Conservation (phyloP, 371 early-diverging fungal species). For the Cokeromyces recurvatus region DNA sequence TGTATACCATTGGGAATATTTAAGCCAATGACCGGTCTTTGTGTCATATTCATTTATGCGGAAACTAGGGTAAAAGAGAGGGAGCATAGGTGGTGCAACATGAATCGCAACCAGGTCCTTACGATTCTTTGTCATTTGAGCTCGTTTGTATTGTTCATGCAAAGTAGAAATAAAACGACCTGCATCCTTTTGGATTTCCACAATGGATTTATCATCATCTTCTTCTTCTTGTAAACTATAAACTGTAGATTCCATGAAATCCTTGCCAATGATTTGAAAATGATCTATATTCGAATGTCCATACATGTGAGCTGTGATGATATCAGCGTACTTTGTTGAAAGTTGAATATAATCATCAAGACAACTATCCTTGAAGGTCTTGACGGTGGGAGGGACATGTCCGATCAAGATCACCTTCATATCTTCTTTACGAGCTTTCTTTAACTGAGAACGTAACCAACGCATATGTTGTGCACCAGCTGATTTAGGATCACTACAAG, state of each 20-base stretch:
- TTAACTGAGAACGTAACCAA: slow-evolving; percentile 65
- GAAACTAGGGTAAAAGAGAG: slow-evolving; percentile 63
- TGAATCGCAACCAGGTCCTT: slow-evolving; percentile 46
- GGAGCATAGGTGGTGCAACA: slow-evolving; percentile 66
- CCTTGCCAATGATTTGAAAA: slow-evolving; percentile 49
- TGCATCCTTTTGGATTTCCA: slow-evolving; percentile 22
- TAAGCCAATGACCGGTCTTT: slow-evolving; percentile 10
- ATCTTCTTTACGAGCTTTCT: slow-evolving; percentile 30
- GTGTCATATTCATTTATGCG: slow-evolving; percentile 56
- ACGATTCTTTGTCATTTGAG: slow-evolving; percentile 26
- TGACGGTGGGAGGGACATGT: slow-evolving; percentile 70
- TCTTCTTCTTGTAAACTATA: slow-evolving; percentile 4
- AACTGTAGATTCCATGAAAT: not conserved
- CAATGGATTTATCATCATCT: slow-evolving; percentile 28
- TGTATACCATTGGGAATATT: slow-evolving; percentile 16
- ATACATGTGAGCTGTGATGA: slow-evolving; percentile 65
- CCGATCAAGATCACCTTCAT: slow-evolving; percentile 65
- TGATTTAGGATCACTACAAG: slow-evolving; percentile 34
- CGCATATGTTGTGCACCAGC: slow-evolving; percentile 64
- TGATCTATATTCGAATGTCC: slow-evolving; percentile 78
- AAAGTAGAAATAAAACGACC: slow-evolving; percentile 26
- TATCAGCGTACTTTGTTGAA: slow-evolving; percentile 49
- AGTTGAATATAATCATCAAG: slow-evolving; percentile 52
- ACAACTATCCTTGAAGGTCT: slow-evolving; percentile 61
- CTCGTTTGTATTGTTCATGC: slow-evolving; percentile 22